A percentile compares a stretch with the other conserved stretches of the same genome.
These are phyloP conservation scores for Talaromyces verruculosus DNA, from an alignment of 2,329 filamentous ascomycete genomes.

Conservation along the genomic window DNA sequence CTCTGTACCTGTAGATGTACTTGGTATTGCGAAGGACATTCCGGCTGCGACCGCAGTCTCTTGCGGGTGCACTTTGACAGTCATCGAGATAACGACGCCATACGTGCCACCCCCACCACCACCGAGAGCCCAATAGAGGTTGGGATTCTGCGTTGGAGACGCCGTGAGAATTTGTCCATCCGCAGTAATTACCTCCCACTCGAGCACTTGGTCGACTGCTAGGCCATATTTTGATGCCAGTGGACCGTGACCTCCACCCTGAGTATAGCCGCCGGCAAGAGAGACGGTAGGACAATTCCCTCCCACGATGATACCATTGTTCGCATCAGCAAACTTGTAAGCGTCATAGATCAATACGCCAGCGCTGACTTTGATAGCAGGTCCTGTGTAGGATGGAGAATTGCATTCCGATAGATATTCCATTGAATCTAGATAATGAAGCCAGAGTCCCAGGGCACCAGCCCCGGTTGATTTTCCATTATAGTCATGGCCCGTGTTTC, in stretches of 20 bases:
- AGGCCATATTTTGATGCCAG: background rate
- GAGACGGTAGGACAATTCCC: background rate
- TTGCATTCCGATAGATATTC: constrained; percentile 26
- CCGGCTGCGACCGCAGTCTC: constrained; percentile 34
- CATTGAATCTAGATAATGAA: background rate
- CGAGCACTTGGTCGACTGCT: constrained; percentile 21
- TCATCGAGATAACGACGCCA: constrained; percentile 58
- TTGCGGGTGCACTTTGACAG: constrained; percentile 52
- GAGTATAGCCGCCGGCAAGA: background rate
- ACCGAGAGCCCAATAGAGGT: constrained; percentile 64
- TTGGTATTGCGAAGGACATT: background rate
- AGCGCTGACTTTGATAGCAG: background rate
- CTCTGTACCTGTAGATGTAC: background rate
- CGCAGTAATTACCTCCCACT: constrained; percentile 57
- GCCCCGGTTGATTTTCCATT: constrained; percentile 1
- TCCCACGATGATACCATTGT: background rate
- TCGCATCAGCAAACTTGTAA: background rate
- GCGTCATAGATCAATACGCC: background rate
- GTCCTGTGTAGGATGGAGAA: constrained; percentile 31
- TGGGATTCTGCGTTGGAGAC: constrained; percentile 49
- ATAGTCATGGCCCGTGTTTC: background rate
- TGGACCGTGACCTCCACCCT: background rate
- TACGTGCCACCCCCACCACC: constrained; percentile 63
- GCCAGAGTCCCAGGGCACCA: background rate
- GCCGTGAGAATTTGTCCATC: constrained; percentile 52